Evolutionary conservation across 2,329 filamentous ascomycete species (phyloP).

Genomic region (Colletotrichum chrysophilum): DNA sequence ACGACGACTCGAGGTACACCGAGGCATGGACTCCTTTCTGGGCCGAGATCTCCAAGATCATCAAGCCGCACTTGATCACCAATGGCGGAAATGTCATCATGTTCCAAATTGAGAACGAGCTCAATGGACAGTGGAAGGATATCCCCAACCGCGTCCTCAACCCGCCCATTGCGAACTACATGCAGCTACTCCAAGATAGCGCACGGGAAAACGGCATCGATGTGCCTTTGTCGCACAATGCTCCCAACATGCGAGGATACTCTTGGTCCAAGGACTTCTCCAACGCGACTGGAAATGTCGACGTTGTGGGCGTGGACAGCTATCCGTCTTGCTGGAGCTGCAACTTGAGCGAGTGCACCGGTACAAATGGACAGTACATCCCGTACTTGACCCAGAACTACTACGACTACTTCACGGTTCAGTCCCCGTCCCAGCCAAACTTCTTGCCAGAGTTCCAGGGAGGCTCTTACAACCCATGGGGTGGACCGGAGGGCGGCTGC

Average conservation of each 20-base stretch:
- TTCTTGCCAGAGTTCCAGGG: conserved; percentile 67
- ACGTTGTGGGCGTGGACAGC: conserved; percentile 57
- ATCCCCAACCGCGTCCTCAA: conserved; percentile 51
- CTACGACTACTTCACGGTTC: conserved; percentile 30
- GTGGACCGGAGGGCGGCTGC: conserved; percentile 61
- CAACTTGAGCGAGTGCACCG: conserved; percentile 64
- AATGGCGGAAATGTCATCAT: conserved; percentile 62
- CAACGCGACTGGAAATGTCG: conserved; percentile 59
- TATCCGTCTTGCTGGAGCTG: conserved; percentile 68
- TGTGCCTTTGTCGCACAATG: conserved; percentile 62
- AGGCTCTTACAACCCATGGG: conserved; percentile 67
- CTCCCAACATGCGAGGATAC: conserved; percentile 61
- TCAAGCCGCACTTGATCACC: conserved; percentile 59
- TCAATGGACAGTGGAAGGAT: conserved; percentile 47
- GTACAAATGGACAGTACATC: conserved; percentile 63
- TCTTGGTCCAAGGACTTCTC: conserved; percentile 68
- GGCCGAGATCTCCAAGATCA: conserved; percentile 51
- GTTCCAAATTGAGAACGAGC: conserved; percentile 63
- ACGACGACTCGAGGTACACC: conserved; percentile 58
- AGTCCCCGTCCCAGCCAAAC: conserved; percentile 48
- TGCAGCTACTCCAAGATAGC: conserved; percentile 59
- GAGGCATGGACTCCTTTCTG: conserved; percentile 61
- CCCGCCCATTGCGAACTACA: conserved; percentile 54
- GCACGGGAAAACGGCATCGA: conserved; percentile 62
- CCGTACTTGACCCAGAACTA: conserved; percentile 32